A percentile compares a stretch with the other conserved stretches of the same genome.
phyloP scores from a whole-genome alignment of 176 grass and related monocot genomes.

The Thalia dealbata region DNA sequence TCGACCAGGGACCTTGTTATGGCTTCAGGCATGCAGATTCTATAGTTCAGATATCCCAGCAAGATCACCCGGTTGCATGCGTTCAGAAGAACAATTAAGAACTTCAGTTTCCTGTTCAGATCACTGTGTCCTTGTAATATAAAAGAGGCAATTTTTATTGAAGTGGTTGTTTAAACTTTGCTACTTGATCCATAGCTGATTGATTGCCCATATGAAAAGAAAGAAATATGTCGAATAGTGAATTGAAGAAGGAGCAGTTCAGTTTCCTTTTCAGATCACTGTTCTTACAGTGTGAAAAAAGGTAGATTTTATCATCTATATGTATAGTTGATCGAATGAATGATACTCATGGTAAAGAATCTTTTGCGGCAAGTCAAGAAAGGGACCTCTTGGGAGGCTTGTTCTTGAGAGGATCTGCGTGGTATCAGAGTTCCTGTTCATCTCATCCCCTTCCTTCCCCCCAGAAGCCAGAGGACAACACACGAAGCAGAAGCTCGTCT shows the following conservation, averaged over 20 bases:
- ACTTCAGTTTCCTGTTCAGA: too few relatives aligned
- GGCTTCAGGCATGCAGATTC: slow-evolving; percentile 63
- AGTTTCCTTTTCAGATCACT: too few relatives aligned
- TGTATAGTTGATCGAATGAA: too few relatives aligned
- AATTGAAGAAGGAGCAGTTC: too few relatives aligned
- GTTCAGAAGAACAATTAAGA: neutral
- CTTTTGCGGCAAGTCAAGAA: slow-evolving; percentile 13
- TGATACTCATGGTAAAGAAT: slow-evolving; percentile 15
- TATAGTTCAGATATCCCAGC: slow-evolving; percentile 69
- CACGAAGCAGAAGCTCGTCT: slow-evolving; percentile 22
- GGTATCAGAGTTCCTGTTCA: slow-evolving; percentile 13
- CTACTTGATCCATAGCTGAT: neutral
- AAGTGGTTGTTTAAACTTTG: neutral
- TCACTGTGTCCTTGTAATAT: too few relatives aligned
- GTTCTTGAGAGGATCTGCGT: slow-evolving; percentile 14
- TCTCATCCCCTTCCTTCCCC: slow-evolving; percentile 16
- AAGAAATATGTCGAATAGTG: too few relatives aligned
- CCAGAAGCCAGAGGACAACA: slow-evolving; percentile 17
- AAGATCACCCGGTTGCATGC: slow-evolving; percentile 50
- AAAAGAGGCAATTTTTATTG: neutral
- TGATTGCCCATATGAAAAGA: too few relatives aligned
- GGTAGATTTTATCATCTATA: too few relatives aligned
- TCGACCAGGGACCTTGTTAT: slow-evolving; percentile 51
- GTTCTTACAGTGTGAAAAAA: too few relatives aligned
- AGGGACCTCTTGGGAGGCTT: slow-evolving; percentile 2